A percentile compares a stretch with the other conserved stretches of the same genome.
Evolutionary conservation across 371 early-diverging fungal genomes (phyloP).

Genomic region (Chytridiales sp.): DNA sequence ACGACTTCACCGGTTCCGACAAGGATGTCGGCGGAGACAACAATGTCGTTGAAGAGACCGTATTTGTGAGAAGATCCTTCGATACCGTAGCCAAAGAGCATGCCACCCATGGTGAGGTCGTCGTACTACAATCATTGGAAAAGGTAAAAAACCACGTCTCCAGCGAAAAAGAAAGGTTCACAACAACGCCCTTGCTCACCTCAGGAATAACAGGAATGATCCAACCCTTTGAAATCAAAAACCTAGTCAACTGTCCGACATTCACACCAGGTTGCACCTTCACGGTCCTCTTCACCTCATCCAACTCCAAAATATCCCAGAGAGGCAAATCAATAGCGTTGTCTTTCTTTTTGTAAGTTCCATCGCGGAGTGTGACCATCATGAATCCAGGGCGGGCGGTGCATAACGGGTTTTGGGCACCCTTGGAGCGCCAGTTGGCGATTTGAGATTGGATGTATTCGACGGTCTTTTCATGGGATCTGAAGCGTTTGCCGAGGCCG

Average conservation of each 20-base stretch:
- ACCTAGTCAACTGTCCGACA: slow-evolving; percentile 45
- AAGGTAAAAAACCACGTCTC: background rate
- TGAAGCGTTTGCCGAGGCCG: slow-evolving; percentile 19
- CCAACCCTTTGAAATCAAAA: slow-evolving; percentile 45
- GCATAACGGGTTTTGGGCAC: slow-evolving; percentile 36
- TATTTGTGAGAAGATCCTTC: slow-evolving; percentile 50
- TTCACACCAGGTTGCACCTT: slow-evolving; percentile 41
- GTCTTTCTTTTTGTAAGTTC: slow-evolving; percentile 31
- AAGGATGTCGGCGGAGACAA: slow-evolving; percentile 42
- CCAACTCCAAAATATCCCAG: slow-evolving; percentile 45
- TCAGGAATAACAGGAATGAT: slow-evolving; percentile 43
- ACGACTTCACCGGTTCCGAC: slow-evolving; percentile 40
- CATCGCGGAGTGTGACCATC: slow-evolving; percentile 29
- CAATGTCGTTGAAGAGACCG: slow-evolving; percentile 44
- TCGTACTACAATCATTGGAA: slow-evolving; percentile 13
- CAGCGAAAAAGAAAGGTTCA: background rate
- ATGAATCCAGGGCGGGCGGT: slow-evolving; percentile 43
- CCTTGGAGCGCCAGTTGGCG: slow-evolving; percentile 29
- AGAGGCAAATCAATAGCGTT: slow-evolving; percentile 39
- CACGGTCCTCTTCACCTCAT: slow-evolving; percentile 32
- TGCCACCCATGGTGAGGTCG: slow-evolving; percentile 50
- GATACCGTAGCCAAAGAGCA: slow-evolving; percentile 47
- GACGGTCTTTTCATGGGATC: slow-evolving; percentile 39
- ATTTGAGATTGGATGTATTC: slow-evolving; percentile 40
- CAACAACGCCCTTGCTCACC: slow-evolving; percentile 17